These are phyloP conservation scores for Kwoniella europaea DNA, from an alignment of 768 basidiomycete species.

Conservation along the genomic window DNA sequence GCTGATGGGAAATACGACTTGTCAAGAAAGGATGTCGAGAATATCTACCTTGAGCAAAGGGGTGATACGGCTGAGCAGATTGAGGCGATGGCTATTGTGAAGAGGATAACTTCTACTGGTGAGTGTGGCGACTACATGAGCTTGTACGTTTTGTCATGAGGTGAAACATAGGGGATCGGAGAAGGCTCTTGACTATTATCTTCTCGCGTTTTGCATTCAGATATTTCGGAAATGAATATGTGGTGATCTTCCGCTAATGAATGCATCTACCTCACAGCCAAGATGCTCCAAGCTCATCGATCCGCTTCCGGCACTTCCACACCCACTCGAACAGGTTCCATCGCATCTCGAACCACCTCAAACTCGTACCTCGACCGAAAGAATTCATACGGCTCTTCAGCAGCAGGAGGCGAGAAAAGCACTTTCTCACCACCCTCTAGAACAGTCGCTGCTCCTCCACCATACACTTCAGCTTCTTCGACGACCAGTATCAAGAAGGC, in stretches of 20 bases:
- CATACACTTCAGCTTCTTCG: constrained; percentile 60
- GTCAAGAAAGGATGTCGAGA: constrained; percentile 71
- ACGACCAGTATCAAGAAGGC: constrained; percentile 68
- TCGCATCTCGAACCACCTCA: constrained; percentile 34
- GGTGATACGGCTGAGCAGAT: constrained; percentile 79
- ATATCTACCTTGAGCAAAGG: constrained; percentile 78
- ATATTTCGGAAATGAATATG: background rate
- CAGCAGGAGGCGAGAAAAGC: constrained; percentile 8
- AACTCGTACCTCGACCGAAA: constrained; percentile 59
- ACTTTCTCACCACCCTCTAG: constrained; percentile 40
- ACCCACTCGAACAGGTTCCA: constrained; percentile 27
- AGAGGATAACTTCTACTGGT: constrained; percentile 86
- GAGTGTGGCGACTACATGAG: constrained; percentile 53
- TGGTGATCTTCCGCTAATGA: background rate
- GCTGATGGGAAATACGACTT: constrained; percentile 74
- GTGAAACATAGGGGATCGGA: background rate
- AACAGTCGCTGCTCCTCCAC: constrained; percentile 61
- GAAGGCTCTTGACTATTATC: background rate
- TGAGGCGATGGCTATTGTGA: constrained; percentile 78
- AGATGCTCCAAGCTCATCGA: constrained; percentile 54
- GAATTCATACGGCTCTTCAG: constrained; percentile 56
- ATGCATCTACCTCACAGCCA: constrained; percentile 34
- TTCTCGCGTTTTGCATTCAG: background rate
- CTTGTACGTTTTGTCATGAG: background rate
- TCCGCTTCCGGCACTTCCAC: constrained; percentile 31